Base-by-base conservation (phyloP, 108 stramenopile species). In the Skeletonema tropicum region DNA sequence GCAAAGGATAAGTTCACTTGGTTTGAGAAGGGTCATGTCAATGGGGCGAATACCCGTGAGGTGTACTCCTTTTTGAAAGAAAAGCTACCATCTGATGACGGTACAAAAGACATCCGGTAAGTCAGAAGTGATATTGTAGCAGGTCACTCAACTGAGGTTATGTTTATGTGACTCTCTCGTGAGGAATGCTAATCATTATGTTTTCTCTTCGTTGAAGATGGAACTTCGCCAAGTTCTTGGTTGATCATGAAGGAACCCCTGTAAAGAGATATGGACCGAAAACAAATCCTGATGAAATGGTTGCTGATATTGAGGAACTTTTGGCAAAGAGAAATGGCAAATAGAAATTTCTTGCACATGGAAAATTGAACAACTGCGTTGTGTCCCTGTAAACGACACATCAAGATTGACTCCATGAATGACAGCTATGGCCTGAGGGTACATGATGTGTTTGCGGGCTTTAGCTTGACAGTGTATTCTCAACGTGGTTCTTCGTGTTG, bases 11-110 rank as follows among this genome's bases (percentile, higher is more conserved):
- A 88, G 72, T 74, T 93, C 36, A 76, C 70, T 15, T 90, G 89
- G 77, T 94, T 94, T 64, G 90, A 89, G 71, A 93, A 93, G 74
- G 87, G 79, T 15, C 85, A 89, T 38, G 92, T 93, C 21, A 93
- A 93, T 46, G 92, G 92, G 29, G 78, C 74, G 42, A 65, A 91
- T 21, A 83, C 89, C 12, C 79, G 92, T 10, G 88, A 90, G 73
- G 89, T 91, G 9, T 93, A 82, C 63, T 63, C 79, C 17, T 93
- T 80, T 60, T 66, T 93, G 66, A 93, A 91, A 60, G 26, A 80
- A 29, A 75, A 61, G 32, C 66, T 89, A 6, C 89, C 86, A 14
- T 60, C 62, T 15, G 85, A 85, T 11, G 89, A 90, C 75, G 87
- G 87, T 57, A 84, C 85, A 1, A 75, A 83, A 2, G 88, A 89